Base-by-base conservation (phyloP, 2,329 filamentous ascomycete genomes). In the Colletotrichum sp. region DNA sequence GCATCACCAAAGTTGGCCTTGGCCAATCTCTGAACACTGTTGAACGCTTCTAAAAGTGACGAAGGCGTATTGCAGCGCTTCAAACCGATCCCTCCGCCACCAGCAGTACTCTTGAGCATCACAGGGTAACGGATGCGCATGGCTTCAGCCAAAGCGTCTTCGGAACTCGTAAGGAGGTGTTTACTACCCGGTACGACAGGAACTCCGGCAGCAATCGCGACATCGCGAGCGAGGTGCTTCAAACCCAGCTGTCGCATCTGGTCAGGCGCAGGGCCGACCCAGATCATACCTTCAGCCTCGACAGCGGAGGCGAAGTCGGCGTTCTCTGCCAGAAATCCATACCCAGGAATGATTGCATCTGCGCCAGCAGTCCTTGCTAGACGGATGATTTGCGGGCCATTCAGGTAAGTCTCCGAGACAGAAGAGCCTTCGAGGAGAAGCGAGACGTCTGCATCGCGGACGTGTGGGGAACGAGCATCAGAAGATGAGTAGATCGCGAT, bases 401-500 rank as follows among this genome's bases (percentile, higher is more conserved):
- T 92, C 15, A 95, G 89, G 79, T 95, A 92, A 1, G 93, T 92
- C 2, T 84, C 81, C 1, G 78, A 78, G 2, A 85, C 79, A 3
- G 82, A 80, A 6, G 66, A 77, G 1, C 91, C 90, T 6, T 92
- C 89, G 5, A 95, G 87, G 66, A 92, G 93, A 64, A 94, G 87
- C 4, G 93, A 89, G 79, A 91, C 90, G 2, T 93, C 92, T 6
- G 93, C 94, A 79, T 90, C 90, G 71, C 93, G 84, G 12, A 93
- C 93, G 83, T 95, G 94, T 76, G 93, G 91, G n/a, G 93, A 89
- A 75, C 85, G 85, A 36, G 90, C 88, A 82, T 95, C 94, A 6
- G 75, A 76, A 8, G 79, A 90, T 7, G 94, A 94, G 82, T 94
- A 95, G 66, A 95, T 88, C 1, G 93, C 93, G 6, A 94, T 93